Conservation (phyloP, 2,329 filamentous ascomycete genomes). For the Colletotrichum sublineola region DNA sequence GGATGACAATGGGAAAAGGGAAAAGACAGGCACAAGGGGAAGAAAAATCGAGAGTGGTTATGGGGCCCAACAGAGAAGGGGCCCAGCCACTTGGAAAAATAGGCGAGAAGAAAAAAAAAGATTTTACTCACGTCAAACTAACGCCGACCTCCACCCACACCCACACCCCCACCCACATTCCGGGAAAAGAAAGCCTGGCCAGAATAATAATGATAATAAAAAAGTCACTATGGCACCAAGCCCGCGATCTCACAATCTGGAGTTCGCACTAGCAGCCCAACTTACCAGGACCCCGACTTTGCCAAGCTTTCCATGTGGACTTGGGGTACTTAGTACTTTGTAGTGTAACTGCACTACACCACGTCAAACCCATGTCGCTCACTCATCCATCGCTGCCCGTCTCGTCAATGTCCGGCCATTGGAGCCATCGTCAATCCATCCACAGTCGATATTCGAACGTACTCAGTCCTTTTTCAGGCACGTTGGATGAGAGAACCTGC, state of each 20-base stretch:
- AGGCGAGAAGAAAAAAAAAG: not conserved
- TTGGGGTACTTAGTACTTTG: slow-evolving; percentile 19
- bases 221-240: not conserved
- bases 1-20: not conserved
- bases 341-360: slow-evolving; percentile 36
- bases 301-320: slow-evolving; percentile 32
- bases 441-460: not conserved
- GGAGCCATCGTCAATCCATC: not conserved
- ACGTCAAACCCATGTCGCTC: slow-evolving; percentile 1
- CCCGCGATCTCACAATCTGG: slow-evolving; percentile 34
- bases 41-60: not conserved
- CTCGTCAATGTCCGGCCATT: not conserved
- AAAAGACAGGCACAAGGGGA: not conserved
- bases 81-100: not conserved
- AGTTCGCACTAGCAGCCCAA: slow-evolving; percentile 39
- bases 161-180: not conserved
- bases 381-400: not conserved
- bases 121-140: not conserved
- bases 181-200: slow-evolving; percentile 20
- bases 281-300: slow-evolving; percentile 32
- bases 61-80: not conserved
- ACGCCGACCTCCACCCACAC: not conserved
- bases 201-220: not conserved
- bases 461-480: not conserved
- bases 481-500: too few relatives aligned